A percentile compares a stretch with the other conserved stretches of the same genome.
Conservation (phyloP, 805 yeast genomes). For the Kluyveromyces lactis region DNA sequence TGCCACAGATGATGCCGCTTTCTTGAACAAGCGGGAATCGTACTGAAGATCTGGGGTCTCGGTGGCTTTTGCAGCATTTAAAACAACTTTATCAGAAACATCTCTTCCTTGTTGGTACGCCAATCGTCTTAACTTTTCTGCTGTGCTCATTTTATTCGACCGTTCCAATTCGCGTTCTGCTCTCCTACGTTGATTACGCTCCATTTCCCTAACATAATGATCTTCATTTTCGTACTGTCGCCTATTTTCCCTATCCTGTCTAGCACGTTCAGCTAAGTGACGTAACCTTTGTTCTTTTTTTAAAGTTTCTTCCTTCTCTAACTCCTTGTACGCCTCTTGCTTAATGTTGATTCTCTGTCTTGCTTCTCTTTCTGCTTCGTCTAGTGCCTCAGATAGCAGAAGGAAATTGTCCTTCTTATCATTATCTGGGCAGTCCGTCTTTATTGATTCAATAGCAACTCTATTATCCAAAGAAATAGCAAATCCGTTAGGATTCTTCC, state of each 20-base stretch:
- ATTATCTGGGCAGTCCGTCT: constrained; percentile 28
- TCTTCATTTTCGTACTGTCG: constrained; percentile 5
- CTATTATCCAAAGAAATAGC: constrained; percentile 76
- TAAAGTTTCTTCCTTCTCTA: constrained; percentile 41
- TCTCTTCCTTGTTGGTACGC: constrained; percentile 42
- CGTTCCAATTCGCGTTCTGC: constrained; percentile 42
- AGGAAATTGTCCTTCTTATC: constrained; percentile 53
- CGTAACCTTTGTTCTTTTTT: constrained; percentile 46
- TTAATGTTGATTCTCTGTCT: constrained; percentile 47
- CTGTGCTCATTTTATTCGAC: constrained; percentile 37
- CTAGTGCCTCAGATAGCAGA: constrained; percentile 62
- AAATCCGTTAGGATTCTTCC: constrained; percentile 92
- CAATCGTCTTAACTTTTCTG: constrained; percentile 33
- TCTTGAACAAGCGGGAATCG: constrained; percentile 51
- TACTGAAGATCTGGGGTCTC: constrained; percentile 36
- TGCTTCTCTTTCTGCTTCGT: constrained; percentile 54
- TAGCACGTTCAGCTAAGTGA: constrained; percentile 41
- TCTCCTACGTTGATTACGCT: constrained; percentile 37
- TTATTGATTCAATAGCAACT: constrained; percentile 39
- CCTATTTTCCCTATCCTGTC: constrained; percentile 27
- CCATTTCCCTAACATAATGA: constrained; percentile 26
- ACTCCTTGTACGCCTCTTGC: constrained; percentile 39
- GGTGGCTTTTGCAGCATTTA: constrained; percentile 40
- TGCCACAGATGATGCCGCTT: constrained; percentile 30
- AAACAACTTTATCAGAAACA: constrained; percentile 46